Percentiles rank a stretch among this genome's conserved stretches.
Evolutionary conservation across 805 yeast species (phyloP).

Genomic region (Cyberlindnera samutprakarnensis): DNA sequence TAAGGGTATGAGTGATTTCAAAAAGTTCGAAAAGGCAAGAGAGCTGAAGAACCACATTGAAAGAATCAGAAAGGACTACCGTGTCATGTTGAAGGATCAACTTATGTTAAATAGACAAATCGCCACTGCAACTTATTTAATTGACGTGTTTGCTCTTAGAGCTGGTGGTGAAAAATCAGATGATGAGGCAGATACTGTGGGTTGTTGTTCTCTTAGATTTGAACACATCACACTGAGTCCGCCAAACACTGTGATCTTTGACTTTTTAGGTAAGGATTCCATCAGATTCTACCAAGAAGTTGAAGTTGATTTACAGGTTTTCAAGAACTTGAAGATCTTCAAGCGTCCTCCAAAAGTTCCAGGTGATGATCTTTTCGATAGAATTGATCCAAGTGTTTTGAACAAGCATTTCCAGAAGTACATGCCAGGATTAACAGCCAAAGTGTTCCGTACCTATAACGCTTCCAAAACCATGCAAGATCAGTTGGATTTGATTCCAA

Average conservation of each 20-base stretch:
- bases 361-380: constrained; percentile 89
- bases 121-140: constrained; percentile 89
- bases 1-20: constrained; percentile 85
- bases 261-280: constrained; percentile 93
- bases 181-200: constrained; percentile 97
- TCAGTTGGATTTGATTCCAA: constrained; percentile 76
- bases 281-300: constrained; percentile 89
- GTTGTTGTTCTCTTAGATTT: constrained; percentile 88
- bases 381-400: constrained; percentile 75
- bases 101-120: constrained; percentile 83
- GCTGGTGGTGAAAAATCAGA: constrained; percentile 98
- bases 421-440: constrained; percentile 91
- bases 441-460: constrained; percentile 94
- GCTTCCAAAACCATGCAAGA: constrained; percentile 97
- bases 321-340: constrained; percentile 79
- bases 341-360: constrained; percentile 84
- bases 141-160: constrained; percentile 89
- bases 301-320: constrained; percentile 85
- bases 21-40: constrained; percentile 91
- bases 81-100: constrained; percentile 57
- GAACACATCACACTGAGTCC: constrained; percentile 86
- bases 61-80: constrained; percentile 68
- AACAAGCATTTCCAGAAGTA: constrained; percentile 84
- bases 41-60: constrained; percentile 69
- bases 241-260: constrained; percentile 80